Evolutionary conservation across 352 stramenopile genomes (phyloP), one percentile per base, ranked within the genome.

Genomic region (Globisporangium irregulare): DNA sequence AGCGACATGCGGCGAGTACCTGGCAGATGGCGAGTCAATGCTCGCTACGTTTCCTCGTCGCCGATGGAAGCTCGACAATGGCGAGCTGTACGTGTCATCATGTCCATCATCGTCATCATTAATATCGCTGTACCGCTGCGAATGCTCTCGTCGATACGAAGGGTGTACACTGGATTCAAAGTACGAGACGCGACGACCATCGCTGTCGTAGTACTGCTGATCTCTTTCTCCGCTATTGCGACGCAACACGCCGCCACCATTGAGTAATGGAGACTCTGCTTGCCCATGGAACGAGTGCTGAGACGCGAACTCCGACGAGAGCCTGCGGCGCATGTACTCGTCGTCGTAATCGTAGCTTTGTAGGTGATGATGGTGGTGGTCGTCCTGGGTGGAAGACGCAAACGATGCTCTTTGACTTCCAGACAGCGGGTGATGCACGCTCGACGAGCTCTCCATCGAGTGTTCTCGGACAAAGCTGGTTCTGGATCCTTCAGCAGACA

Each of bases 311-410:
- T 67, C 61, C 7, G 48, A 59, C 61, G 61, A 60, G 27, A 60
- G 50, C 5, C 53, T 41, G 18, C 20, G 51, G 53, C 58, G 59
- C 9, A 32, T 20, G 27, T 48, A 32, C 8, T 58, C 60, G 32
- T 56, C 51, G 6, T 67, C 62, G 46, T 66, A 57, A 15, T 29
- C 20, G 27, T 66, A 48, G 22, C 15, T 50, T 50, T 66, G 27
- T 9, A 25, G 25, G 54, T 41, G 54, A 7, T 59, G 27, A 4
- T 62, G 57, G 6, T 24, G 2, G 34, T 62, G 10, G 34, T 51
- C 57, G 9, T 67, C 62, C 10, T 62, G 62, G 0, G 61, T 60
- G n/a, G 62, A 61, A 25, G 62, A 67, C 38, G 62, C 51, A 22
- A 67, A 67, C 36, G 62, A 67, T 27, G 51, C 14, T 14, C 62